These are phyloP conservation scores for Asclepias syriaca DNA, from an alignment of 257 asterid species.

Conservation along the genomic window DNA sequence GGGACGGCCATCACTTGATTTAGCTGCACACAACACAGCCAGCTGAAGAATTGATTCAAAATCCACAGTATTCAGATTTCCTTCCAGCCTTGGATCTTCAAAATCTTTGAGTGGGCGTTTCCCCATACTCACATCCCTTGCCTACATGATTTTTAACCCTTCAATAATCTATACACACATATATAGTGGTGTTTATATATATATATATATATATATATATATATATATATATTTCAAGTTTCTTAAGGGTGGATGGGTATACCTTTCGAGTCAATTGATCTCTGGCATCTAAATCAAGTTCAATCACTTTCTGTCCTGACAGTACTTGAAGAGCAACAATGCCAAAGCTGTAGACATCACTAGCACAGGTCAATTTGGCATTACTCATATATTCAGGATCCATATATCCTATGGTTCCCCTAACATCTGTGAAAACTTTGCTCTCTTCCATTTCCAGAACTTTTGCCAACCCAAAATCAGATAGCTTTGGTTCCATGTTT, in stretches of 20 bases:
- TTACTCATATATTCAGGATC: conserved; percentile 93
- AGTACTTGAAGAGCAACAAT: conserved; percentile 71
- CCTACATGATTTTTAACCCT: conserved; percentile 41
- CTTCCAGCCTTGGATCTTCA: conserved; percentile 53
- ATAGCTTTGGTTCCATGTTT: conserved; percentile 60
- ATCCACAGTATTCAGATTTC: conserved; percentile 43
- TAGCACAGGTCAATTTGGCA: conserved; percentile 74
- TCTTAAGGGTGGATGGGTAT: background rate
- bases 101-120: conserved; percentile 60
- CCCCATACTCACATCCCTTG: conserved; percentile 68
- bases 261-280: conserved; percentile 84
- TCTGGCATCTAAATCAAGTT: conserved; percentile 69
- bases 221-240: background rate
- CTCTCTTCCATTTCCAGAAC: conserved; percentile 74
- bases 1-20: conserved; percentile 75
- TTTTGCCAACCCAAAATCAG: conserved; percentile 74
- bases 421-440: conserved; percentile 71
- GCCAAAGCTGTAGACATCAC: conserved; percentile 82
- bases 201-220: too few relatives aligned
- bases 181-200: background rate
- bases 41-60: conserved; percentile 69
- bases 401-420: conserved; percentile 84
- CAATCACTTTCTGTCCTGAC: conserved; percentile 70
- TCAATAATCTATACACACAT: too few relatives aligned
- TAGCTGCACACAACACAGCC: conserved; percentile 72